These are phyloP conservation scores for Tetrahymena elliotti DNA, from an alignment of 73 alveolate species.

Conservation along the genomic window DNA sequence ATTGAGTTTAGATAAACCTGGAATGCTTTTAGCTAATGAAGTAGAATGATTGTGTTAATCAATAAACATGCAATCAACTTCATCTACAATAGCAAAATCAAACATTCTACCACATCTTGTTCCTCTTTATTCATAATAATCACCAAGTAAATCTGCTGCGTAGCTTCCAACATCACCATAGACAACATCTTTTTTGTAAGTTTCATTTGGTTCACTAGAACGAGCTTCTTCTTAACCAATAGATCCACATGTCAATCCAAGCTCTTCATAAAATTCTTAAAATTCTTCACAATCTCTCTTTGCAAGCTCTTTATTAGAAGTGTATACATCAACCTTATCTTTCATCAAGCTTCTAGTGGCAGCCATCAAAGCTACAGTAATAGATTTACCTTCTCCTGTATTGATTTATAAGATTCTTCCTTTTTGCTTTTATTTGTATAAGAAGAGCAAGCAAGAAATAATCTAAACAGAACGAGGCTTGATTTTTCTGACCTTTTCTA, in stretches of 20 bases:
- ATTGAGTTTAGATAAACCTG: not conserved
- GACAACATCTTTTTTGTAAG: conserved; percentile 42
- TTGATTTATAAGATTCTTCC: conserved; percentile 57
- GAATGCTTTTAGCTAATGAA: conserved; percentile 5
- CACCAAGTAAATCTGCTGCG: conserved; percentile 12
- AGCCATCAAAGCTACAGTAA: conserved; percentile 59
- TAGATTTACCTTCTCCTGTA: conserved; percentile 79
- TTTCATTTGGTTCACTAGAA: conserved; percentile 12
- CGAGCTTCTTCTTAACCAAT: conserved; percentile 2
- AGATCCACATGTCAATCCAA: conserved; percentile 38
- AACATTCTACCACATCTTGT: conserved; percentile 8
- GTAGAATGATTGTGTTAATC: conserved; percentile 13
- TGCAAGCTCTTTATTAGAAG: conserved; percentile 64
- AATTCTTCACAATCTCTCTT: conserved; percentile 61
- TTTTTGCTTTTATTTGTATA: not conserved
- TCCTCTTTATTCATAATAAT: not conserved
- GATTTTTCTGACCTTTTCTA: not conserved
- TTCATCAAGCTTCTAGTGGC: conserved; percentile 46
- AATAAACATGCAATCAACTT: conserved; percentile 32
- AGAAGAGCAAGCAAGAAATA: not conserved
- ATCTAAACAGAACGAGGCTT: not conserved
- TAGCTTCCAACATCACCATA: conserved; percentile 13
- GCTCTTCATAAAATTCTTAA: conserved; percentile 15
- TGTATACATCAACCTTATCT: conserved; percentile 58
- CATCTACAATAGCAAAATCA: conserved; percentile 17